Percentiles rank a stretch among this genome's conserved stretches.
Conservation (phyloP, 1,284 basidiomycete genomes). For the Boletus sp. region DNA sequence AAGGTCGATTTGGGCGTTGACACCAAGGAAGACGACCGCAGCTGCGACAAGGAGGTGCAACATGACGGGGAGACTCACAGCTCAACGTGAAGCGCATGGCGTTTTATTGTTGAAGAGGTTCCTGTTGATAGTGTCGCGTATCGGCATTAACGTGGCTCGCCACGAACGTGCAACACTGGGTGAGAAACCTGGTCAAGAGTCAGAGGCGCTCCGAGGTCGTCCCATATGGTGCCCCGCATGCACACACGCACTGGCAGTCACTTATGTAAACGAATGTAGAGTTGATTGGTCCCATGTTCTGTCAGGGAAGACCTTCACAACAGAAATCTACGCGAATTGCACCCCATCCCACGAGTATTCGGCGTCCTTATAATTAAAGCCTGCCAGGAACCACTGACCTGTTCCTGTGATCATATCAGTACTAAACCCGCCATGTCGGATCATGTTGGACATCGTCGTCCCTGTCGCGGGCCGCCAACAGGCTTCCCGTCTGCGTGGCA, state of each 20-base stretch:
- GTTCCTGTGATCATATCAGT: background rate
- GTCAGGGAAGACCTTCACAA: background rate
- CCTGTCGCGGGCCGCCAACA: no score
- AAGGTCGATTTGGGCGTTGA: constrained; percentile 23
- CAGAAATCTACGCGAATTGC: background rate
- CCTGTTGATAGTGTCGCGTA: background rate
- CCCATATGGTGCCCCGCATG: constrained; percentile 1
- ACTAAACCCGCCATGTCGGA: no score
- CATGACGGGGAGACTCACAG: constrained; percentile 5
- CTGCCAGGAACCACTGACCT: background rate
- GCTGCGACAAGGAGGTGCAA: constrained; percentile 6
- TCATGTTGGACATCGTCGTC: no score
- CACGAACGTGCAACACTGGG: constrained; percentile 5
- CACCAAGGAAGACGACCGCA: constrained; percentile 10
- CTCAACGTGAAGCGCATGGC: no score
- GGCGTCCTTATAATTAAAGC: no score
- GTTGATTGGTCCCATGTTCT: background rate
- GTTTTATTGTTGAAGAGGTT: constrained; percentile 7
- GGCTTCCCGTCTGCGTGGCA: no score
- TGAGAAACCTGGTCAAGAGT: background rate
- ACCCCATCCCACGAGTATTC: no score
- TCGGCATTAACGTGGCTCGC: background rate
- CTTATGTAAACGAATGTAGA: no score
- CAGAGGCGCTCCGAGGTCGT: background rate
- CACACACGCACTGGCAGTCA: no score